Conservation (phyloP, 345 rosid genomes). For the Salix arbutifolia region DNA sequence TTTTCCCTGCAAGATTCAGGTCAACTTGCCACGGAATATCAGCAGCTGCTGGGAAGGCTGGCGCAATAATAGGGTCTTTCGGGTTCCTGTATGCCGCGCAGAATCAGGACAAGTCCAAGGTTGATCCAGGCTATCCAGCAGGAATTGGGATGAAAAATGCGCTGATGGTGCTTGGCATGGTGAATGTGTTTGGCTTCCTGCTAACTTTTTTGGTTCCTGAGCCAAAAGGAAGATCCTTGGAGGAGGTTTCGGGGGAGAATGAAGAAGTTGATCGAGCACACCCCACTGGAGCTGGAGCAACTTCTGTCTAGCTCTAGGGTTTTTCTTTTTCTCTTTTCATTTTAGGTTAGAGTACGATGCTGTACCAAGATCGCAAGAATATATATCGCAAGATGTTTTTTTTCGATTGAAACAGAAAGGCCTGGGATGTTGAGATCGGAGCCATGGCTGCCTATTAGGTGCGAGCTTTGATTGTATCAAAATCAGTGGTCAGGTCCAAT, state of each 20-base stretch:
- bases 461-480: no score
- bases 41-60: conserved; percentile 19
- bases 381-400: no score
- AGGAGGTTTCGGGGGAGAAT: conserved; percentile 9
- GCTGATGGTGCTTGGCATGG: conserved; percentile 6
- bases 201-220: conserved; percentile 28
- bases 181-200: conserved; percentile 30
- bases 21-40: conserved; percentile 18
- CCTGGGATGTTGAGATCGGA: no score
- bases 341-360: neutral
- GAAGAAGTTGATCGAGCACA: neutral
- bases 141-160: conserved; percentile 23
- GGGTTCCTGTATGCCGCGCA: conserved; percentile 35
- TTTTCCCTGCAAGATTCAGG: conserved; percentile 1
- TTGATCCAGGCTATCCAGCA: conserved; percentile 13
- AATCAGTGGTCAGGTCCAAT: no score
- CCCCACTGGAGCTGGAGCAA: neutral
- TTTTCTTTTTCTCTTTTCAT: neutral
- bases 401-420: no score
- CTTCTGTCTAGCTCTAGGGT: neutral
- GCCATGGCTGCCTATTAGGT: no score
- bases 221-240: conserved; percentile 5
- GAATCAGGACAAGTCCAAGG: conserved; percentile 17
- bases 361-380: no score
- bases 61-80: conserved; percentile 6